These are phyloP conservation scores for Fraxinus sp. DNA, from an alignment of 305 asterid genomes.

Conservation along the genomic window DNA sequence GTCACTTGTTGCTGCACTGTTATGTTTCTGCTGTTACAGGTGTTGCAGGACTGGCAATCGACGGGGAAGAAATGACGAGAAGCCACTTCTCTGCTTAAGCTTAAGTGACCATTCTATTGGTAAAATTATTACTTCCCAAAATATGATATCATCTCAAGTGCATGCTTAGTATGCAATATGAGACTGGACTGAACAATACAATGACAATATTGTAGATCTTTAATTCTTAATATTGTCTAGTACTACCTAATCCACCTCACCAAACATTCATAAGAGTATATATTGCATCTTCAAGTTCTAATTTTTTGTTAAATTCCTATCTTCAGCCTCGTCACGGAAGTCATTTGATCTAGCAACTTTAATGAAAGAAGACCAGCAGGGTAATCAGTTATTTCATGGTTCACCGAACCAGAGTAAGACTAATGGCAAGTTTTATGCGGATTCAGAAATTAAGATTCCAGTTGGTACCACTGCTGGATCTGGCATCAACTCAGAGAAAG, in stretches of 20 bases:
- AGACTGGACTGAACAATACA: background rate
- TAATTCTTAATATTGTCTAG: background rate
- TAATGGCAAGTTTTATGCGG: slow-evolving; percentile 21
- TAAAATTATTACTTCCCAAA: slow-evolving; percentile 17
- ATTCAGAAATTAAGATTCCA: slow-evolving; percentile 34
- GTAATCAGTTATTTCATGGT: slow-evolving; percentile 25
- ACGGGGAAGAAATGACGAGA: slow-evolving; percentile 40
- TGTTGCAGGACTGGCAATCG: slow-evolving; percentile 32
- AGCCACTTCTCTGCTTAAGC: slow-evolving; percentile 58
- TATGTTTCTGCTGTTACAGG: slow-evolving; percentile 38
- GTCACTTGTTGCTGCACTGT: slow-evolving; percentile 30
- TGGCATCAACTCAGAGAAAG: slow-evolving; percentile 21
- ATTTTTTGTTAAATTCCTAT: slow-evolving; percentile 15
- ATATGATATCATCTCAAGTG: background rate
- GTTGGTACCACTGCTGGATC: slow-evolving; percentile 32
- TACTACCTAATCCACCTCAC: background rate
- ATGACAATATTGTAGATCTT: background rate
- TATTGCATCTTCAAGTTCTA: slow-evolving; percentile 20
- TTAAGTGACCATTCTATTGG: slow-evolving; percentile 46
- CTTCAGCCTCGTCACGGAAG: slow-evolving; percentile 42
- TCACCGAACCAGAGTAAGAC: slow-evolving; percentile 16
- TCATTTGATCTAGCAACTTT: slow-evolving; percentile 31
- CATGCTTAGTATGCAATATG: background rate
- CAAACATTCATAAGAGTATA: background rate
- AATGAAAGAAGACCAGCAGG: slow-evolving; percentile 24